Percentiles rank a stretch among this genome's conserved stretches.
phyloP scores from a whole-genome alignment of 805 yeast genomes.

The Saturnispora saitoi region DNA sequence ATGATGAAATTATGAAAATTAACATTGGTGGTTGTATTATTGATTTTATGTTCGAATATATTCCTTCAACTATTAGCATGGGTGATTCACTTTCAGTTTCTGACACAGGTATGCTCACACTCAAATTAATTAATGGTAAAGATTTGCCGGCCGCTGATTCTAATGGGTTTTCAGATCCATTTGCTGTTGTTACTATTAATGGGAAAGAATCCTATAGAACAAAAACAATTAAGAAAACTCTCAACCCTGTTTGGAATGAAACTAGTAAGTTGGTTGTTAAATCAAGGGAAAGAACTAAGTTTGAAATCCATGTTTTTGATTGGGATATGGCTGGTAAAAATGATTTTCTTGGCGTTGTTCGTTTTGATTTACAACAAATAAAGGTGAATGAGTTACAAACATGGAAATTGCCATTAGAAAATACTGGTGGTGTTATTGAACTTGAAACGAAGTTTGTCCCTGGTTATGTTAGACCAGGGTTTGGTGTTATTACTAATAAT shows the following conservation, averaged over 20 bases:
- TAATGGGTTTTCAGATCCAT: constrained; percentile 76
- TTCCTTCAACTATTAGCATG: constrained; percentile 47
- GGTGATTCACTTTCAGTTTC: constrained; percentile 41
- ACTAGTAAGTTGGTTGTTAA: constrained; percentile 47
- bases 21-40: constrained; percentile 33
- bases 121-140: constrained; percentile 50
- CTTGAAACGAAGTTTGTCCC: constrained; percentile 51
- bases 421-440: constrained; percentile 52
- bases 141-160: constrained; percentile 51
- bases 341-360: constrained; percentile 47
- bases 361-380: constrained; percentile 41
- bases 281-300: constrained; percentile 49
- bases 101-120: constrained; percentile 57
- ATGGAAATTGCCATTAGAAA: constrained; percentile 43
- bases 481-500: constrained; percentile 39
- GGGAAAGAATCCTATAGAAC: constrained; percentile 49
- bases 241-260: constrained; percentile 76
- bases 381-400: constrained; percentile 35
- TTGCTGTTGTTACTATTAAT: constrained; percentile 43
- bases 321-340: constrained; percentile 75
- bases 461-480: constrained; percentile 57
- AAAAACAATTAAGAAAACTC: constrained; percentile 53
- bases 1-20: constrained; percentile 37
- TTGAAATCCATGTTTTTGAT: constrained; percentile 49
- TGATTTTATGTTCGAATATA: constrained; percentile 45